Base-by-base conservation (phyloP, 129 eudicot genomes). In the Flaveria ramosissima region DNA sequence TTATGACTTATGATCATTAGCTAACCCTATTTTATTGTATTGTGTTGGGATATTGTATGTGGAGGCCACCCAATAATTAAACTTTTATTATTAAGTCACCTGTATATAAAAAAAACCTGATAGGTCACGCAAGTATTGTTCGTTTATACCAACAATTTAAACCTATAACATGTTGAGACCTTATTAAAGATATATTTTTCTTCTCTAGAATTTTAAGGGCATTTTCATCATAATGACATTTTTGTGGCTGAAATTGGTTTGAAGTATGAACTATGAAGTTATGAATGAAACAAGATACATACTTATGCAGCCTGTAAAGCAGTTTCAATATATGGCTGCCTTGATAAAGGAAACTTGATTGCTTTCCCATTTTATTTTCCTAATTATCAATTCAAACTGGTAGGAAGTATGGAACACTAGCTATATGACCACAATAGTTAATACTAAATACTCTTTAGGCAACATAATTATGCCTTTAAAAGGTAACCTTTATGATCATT, bases 401-500 rank as follows among this genome's bases (percentile, higher is more conserved):
- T 19, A 20, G 27, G 42, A 52, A 30, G 60, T 32, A 75, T 48
- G 39, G 46, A 50, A 75, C 5, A 3, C 46, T 75, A 7, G 71
- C 41, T n/a, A 27, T 46, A 71, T 30, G n/a, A 39, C 19, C 27
- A 4, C 17, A 19, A 17, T 41, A 41, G 41, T 5, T 36, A 5
- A 30, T 30, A 30, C 6, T 30, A 3, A 30, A 30, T 30, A 30
- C 36, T n/a, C 36, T 11, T n/a, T 52, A n/a, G 30, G 66, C 50
- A 66, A 65, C 24, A 19, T 39, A 9, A 10, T 39, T 66, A 66
- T 66, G 16, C 24, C 26, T 65, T 36, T 39, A 32, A 26, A 26
- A 26, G 30, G 30, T 26, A 26, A 39, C 26, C 27, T 66, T 39
- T 39, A 36, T 53, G 76, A 72, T 72, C 67, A 53, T 72, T 32